Evolutionary conservation across 225 moss, liverwort and hornwort species (phyloP), one percentile per base, ranked within the genome.

Genomic region (Marchantia paleacea): DNA sequence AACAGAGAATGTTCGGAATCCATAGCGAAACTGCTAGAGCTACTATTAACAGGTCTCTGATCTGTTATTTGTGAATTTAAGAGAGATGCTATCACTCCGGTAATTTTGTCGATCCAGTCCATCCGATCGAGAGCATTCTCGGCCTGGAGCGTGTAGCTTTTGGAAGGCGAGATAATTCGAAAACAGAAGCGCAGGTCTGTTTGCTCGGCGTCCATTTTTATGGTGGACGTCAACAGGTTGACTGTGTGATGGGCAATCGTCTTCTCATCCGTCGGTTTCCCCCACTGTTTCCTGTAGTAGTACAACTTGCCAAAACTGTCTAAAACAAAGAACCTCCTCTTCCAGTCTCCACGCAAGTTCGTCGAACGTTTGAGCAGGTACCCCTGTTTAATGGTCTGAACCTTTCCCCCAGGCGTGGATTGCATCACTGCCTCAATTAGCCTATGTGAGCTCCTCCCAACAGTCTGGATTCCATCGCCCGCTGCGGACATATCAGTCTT

Each of bases 91-190:
- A 96, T 96, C 0, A 96, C 96, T 82, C 91, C 96, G 24, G 96
- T 96, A 48, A 96, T 96, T 82, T 96, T 96, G 78, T 96, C 96
- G 81, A 96, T 92, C 96, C 96, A 96, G 78, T 96, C 94, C 96
- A 96, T 96, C 87, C 93, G 89, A 77, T 96, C 96, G 30, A 93
- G 88, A 49, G 92, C 96, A 76, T 96, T 96, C 83, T 96, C 96
- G 57, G 96, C 96, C 89, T 96, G 92, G 81, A 96, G 83, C 55
- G 92, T 94, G 85, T 93, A 93, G 48, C 89, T 96, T 81, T 96
- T 96, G 31, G 88, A 84, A 60, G 96, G 96, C 75, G 96, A 96
- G 81, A 96, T 93, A 66, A 96, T 96, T n/a, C 96, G 94, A 74
- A 96, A 96, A 86, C 96, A 96, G 89, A 96, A 96, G 47, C 96